Evolutionary conservation across 805 yeast genomes (phyloP).

Genomic region (Wickerhamiella kurtzmanii): DNA sequence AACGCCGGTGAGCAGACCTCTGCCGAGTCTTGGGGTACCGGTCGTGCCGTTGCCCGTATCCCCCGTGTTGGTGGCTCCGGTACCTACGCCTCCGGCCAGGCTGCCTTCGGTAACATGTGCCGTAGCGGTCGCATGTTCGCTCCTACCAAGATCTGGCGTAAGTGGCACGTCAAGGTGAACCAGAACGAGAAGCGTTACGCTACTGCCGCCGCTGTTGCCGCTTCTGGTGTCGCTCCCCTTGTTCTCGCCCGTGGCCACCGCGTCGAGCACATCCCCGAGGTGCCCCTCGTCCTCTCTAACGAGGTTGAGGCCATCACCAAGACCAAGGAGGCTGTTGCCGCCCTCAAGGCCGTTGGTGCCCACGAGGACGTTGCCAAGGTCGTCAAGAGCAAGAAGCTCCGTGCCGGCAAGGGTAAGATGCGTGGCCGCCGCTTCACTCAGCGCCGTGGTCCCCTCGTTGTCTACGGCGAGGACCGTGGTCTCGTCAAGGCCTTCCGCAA

Average conservation of each 20-base stretch:
- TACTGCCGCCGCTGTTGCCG: conserved; percentile 99
- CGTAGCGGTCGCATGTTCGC: conserved; percentile 99
- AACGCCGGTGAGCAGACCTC: conserved; percentile 99
- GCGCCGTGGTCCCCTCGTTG: conserved; percentile 99
- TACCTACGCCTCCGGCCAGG: conserved; percentile 99
- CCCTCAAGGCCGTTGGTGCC: conserved; percentile 96
- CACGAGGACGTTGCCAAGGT: conserved; percentile 97
- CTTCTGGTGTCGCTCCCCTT: conserved; percentile 94
- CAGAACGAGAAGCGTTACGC: conserved; percentile 99
- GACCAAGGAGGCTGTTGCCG: conserved; percentile 98
- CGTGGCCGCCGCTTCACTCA: conserved; percentile 99
- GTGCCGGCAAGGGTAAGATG: conserved; percentile 99
- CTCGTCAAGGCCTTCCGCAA: conserved; percentile 97
- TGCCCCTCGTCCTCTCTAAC: conserved; percentile 91
- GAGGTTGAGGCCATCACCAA: conserved; percentile 85
- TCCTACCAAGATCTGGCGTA: conserved; percentile 99
- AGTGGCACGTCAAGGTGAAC: conserved; percentile 99
- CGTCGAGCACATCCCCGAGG: conserved; percentile 94
- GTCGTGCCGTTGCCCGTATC: conserved; percentile 99
- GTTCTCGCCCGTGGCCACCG: conserved; percentile 99
- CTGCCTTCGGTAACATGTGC: conserved; percentile 99
- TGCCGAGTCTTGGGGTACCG: conserved; percentile 99
- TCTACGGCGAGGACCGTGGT: conserved; percentile 97
- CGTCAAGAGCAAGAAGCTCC: conserved; percentile 93
- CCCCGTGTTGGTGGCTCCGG: conserved; percentile 99